Evolutionary conservation across 345 rosid genomes (phyloP).

Genomic region (Xanthoceras sorbifolium): DNA sequence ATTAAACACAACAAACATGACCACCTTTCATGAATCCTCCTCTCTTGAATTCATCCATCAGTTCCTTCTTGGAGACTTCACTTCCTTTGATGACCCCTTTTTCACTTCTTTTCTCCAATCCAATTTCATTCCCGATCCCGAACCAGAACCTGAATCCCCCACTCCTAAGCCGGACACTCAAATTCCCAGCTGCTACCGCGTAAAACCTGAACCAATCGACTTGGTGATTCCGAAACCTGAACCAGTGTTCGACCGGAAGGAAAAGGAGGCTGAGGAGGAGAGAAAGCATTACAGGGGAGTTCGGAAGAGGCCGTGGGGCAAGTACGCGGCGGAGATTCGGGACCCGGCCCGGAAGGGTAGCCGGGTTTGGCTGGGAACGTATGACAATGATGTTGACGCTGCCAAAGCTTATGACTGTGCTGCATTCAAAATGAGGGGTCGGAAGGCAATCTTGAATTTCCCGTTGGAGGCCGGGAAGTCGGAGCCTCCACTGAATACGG

Average conservation of each 20-base stretch:
- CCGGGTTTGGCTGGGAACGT: conserved; percentile 94
- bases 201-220: conserved; percentile 36
- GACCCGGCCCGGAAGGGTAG: conserved; percentile 78
- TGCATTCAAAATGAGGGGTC: conserved; percentile 83
- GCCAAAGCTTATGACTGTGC: conserved; percentile 90
- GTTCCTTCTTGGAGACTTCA: conserved; percentile 60
- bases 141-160: conserved; percentile 43
- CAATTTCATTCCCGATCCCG: conserved; percentile 30
- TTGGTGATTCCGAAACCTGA: conserved; percentile 15
- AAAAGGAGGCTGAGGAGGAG: conserved; percentile 23
- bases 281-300: conserved; percentile 80
- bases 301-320: conserved; percentile 92
- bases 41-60: conserved; percentile 47
- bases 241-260: neutral
- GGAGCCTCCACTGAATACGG: conserved; percentile 43
- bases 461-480: conserved; percentile 74
- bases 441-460: conserved; percentile 83
- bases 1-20: neutral
- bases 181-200: neutral
- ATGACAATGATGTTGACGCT: conserved; percentile 68
- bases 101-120: conserved; percentile 33
- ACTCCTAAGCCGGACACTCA: conserved; percentile 22
- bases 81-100: conserved; percentile 44
- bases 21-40: conserved; percentile 37
- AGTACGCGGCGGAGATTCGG: conserved; percentile 92